Evolutionary conservation across 2,329 filamentous ascomycete species (phyloP), one percentile per base, ranked within the genome.

Genomic region (Xylariaceae sp.): DNA sequence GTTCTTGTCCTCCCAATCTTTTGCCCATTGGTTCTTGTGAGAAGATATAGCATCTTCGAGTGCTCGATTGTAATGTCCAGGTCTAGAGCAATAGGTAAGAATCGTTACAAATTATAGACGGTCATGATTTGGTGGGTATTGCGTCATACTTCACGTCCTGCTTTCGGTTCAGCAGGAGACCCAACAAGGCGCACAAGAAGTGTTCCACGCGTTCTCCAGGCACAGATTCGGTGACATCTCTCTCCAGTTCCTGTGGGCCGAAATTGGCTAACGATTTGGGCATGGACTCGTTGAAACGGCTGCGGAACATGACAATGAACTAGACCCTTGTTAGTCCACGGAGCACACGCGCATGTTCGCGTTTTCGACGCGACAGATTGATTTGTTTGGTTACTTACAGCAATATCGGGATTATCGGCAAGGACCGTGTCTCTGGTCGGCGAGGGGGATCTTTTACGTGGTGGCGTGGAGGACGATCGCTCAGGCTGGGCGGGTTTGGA

Each of bases 241-340:
- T 81, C 73, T 99, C 94, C 55, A 99, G 83, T 71, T 99, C 95
- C 73, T 99, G 93, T 12, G 94, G 94, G 18, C 94, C 94, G 61
- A 96, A 90, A 68, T 96, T 89, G 60, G 89, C 80, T 34, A 96
- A 79, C 31, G 90, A 94, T 71, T 91, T 88, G 44, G 92, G 88
- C 61, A 99, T 94, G 55, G 84, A 88, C 55, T 96, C 91, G 73
- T 82, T 86, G 72, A 99, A 97, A 66, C 94, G 90, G 71, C 89
- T 88, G 70, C 93, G 86, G 74, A 97, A 99, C 90, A 96, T 97
- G 61, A 97, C 90, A 71, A 99, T 89, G 74, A 99, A 97, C 90
- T 97, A 66, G 50, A 12, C 61, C 51, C 52, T 57, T 53, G 64
- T 71, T 67, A 73, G 71, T 63, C 56, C 6, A 58, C 59, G 50